Base-by-base conservation (phyloP, 2,329 filamentous ascomycete species). In the Emergomyces pasteurianus region DNA sequence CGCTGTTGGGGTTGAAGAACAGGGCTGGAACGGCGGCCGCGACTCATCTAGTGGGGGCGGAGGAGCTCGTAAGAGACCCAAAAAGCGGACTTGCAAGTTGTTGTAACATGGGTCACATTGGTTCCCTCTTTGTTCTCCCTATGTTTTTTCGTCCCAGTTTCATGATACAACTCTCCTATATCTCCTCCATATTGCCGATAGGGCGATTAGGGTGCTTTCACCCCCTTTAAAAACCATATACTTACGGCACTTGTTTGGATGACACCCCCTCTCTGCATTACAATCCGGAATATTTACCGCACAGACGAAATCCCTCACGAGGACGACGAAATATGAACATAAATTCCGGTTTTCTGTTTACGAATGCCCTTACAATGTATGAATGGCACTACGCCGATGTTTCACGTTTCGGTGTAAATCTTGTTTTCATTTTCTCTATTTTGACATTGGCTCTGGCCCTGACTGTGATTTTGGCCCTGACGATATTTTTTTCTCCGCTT, bases 21-120 rank as follows among this genome's bases (percentile, higher is more conserved):
- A 84, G 60, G 72, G 68, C 56, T 72, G 72, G 69, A 64, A 65
- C 38, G 69, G 71, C 38, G 69, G 71, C 47, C 70, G 70, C 58
- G 67, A 71, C 53, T 68, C 61, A 62, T 69, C 60, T 49, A 69
- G 64, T 60, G 71, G 72, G 59, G 64, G 67, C 43, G 65, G 70
- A 26, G 56, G 59, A 2, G 58, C 60, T 18, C 67, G 69, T 42
- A 81, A 80, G 78, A 90, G 86, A 81, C 87, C 87, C 80, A 94
- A 90, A 85, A 91, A 89, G 83, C 86, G 87, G 79, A 88, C 83
- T 75, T 95, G 90, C 80, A 84, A 83, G 73, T 84, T 92, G 74
- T 80, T 95, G 72, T 95, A 80, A 83, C 3, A 73, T 21, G 12
- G 21, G 4, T 14, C 2, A 9, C n/a, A 3, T n/a, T 21, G 6